Conservation (phyloP, 1,284 basidiomycete genomes). For the Ceraceosorus bombacis region DNA sequence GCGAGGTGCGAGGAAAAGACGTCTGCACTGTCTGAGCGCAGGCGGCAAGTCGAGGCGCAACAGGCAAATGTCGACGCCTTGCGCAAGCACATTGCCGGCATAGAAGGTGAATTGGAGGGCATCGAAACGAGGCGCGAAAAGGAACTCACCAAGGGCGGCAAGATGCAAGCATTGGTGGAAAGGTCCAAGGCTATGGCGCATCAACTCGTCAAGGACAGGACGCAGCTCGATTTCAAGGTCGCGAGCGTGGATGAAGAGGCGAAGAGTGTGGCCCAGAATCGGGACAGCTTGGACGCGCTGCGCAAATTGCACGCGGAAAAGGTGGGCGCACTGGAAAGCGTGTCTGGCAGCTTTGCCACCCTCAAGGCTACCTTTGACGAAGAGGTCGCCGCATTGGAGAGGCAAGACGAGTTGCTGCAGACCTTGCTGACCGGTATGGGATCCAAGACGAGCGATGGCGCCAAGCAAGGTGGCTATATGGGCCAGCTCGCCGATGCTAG, state of each 20-base stretch:
- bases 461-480: conserved; percentile 78
- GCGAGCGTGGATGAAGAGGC: conserved; percentile 73
- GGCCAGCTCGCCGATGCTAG: conserved; percentile 88
- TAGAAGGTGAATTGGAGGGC: conserved; percentile 54
- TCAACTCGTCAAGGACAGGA: conserved; percentile 74
- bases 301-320: conserved; percentile 52
- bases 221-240: conserved; percentile 77
- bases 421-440: conserved; percentile 87
- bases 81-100: conserved; percentile 43
- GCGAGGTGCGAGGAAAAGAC: conserved; percentile 49
- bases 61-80: conserved; percentile 47
- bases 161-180: conserved; percentile 69
- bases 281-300: conserved; percentile 52
- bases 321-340: conserved; percentile 15
- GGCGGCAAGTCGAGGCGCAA: conserved; percentile 41
- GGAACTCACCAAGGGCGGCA: conserved; percentile 64
- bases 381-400: conserved; percentile 61
- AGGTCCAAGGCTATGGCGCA: conserved; percentile 72
- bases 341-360: conserved; percentile 25
- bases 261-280: conserved; percentile 57
- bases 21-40: conserved; percentile 44
- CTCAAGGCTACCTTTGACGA: conserved; percentile 61
- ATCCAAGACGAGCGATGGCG: conserved; percentile 55
- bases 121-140: conserved; percentile 55
- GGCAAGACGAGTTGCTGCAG: conserved; percentile 87